Percentiles rank a stretch among this genome's conserved stretches.
Conservation (phyloP, 345 rosid genomes). For the Microthlaspi erraticum region DNA sequence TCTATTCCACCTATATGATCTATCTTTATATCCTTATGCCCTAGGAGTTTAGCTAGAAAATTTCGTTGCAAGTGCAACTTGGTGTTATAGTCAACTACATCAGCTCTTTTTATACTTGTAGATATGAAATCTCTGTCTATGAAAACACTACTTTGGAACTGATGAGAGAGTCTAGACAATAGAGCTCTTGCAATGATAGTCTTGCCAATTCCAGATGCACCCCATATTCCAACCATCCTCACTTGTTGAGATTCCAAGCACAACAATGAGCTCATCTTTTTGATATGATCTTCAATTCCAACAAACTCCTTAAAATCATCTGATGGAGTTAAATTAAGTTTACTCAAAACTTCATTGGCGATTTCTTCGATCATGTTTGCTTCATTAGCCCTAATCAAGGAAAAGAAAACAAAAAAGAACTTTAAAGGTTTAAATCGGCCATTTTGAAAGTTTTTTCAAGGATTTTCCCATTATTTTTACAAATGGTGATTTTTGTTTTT, state of each 20-base stretch:
- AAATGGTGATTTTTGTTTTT: neutral
- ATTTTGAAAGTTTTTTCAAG: too few relatives aligned
- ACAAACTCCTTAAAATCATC: constrained; percentile 13
- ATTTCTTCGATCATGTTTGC: constrained; percentile 10
- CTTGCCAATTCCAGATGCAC: constrained; percentile 1
- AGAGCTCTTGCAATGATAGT: constrained; percentile 13
- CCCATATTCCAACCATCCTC: constrained; percentile 19
- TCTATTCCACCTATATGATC: neutral
- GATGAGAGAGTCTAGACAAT: neutral
- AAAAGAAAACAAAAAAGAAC: neutral
- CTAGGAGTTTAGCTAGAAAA: neutral
- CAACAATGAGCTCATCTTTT: neutral
- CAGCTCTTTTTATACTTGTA: neutral
- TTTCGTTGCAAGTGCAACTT: neutral
- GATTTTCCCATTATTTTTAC: neutral
- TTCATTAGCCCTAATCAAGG: neutral
- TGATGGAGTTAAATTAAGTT: neutral
- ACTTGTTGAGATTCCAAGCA: neutral
- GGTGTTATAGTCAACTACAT: constrained; percentile 16
- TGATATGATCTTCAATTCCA: neutral
- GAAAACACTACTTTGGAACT: neutral
- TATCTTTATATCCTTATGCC: neutral
- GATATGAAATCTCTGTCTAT: constrained; percentile 10
- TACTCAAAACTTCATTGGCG: neutral
- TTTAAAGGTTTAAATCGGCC: too few relatives aligned